Conservation (phyloP, 139 green algal species). For the Trebouxia sp. region DNA sequence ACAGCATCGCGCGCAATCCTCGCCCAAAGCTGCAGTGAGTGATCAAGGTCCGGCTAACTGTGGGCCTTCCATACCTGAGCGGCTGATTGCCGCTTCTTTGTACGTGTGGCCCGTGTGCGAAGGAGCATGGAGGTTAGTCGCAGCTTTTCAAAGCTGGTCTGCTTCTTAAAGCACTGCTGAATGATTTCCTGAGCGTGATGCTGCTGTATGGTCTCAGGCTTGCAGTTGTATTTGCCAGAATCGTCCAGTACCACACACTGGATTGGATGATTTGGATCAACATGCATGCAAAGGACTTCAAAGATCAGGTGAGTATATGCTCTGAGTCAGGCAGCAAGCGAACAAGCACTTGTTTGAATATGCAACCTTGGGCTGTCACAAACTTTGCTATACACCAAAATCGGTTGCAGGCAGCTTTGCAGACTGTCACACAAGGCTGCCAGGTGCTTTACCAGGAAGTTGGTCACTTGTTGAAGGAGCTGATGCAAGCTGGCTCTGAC, state of each 20-base stretch:
- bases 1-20: background rate
- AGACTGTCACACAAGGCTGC: background rate
- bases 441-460: background rate
- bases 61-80: background rate
- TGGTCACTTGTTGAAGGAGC: background rate
- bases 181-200: too few relatives aligned
- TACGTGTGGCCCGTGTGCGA: background rate
- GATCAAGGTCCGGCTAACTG: background rate
- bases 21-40: background rate
- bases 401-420: background rate
- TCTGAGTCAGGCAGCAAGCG: background rate
- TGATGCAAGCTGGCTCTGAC: background rate
- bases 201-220: background rate
- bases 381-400: too few relatives aligned
- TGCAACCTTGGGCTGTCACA: too few relatives aligned
- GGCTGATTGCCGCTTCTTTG: background rate
- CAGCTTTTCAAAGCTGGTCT: background rate
- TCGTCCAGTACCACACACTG: background rate
- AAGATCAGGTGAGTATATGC: background rate
- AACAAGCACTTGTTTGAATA: too few relatives aligned
- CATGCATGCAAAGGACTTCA: background rate
- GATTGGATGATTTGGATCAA: constrained; percentile 1
- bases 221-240: background rate
- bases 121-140: background rate
- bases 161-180: too few relatives aligned